Evolutionary conservation across 805 yeast genomes (phyloP), one percentile per base, ranked within the genome.

Genomic region (Teunomyces kruisii): DNA sequence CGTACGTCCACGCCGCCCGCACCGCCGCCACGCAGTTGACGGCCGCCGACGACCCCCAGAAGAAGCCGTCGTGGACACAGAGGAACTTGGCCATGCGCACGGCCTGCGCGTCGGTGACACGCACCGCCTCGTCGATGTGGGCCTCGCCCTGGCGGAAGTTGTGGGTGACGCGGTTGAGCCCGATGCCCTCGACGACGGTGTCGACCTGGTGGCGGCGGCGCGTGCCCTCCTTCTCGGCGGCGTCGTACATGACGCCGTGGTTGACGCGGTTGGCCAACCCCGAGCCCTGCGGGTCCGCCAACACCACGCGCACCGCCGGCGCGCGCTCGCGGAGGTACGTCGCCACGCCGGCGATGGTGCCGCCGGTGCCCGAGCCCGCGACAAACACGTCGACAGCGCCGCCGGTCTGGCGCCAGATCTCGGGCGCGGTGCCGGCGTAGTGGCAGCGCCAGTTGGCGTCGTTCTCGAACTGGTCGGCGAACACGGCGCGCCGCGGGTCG

Each of bases 281-380:
- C 12, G 94, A 84, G 0, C 99, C 99, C 57, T 89, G 97, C 0
- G 98, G 98, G 64, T 92, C 99, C 0, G 97, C 96, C 26, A 94
- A 68, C 2, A 88, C 75, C 1, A 85, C 77, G 37, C 65, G 70
- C 0, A 85, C 58, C 0, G 59, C 39, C 0, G 71, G 59, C 13
- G 71, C 57, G 30, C 69, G 60, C 43, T 74, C 79, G 57, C 83
- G 88, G 32, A 61, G 44, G 45, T 48, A 61, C 40, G 44, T 50
- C 7, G 59, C 44, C 9, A 61, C 65, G 2, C 65, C 65, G 0
- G 62, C 54, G 9, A 61, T 60, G 41, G 65, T 61, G 16, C 65
- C 65, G 42, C 94, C 99, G 0, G 99, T 92, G 9, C 99, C 99
- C 28, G 96, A 87, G 0, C 98, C 98, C 2, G 92, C 79, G 33